A percentile compares a stretch with the other conserved stretches of the same genome.
phyloP scores from a whole-genome alignment of 805 yeast species.

The Yamadazyma phyllophila region DNA sequence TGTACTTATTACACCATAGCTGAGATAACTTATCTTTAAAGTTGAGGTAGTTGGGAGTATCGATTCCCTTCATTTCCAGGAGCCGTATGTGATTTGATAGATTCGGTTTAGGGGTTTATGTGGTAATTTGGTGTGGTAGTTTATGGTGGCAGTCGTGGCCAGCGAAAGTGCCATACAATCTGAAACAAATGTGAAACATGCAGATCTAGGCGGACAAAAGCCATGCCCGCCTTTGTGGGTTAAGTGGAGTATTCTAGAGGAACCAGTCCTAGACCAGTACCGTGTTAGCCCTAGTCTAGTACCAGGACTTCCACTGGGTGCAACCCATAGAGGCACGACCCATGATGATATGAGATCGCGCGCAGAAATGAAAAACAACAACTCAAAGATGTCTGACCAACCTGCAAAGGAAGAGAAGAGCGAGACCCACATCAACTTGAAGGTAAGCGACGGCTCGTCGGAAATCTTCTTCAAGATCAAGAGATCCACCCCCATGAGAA shows the following conservation, averaged over 20 bases:
- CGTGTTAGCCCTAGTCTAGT: background rate
- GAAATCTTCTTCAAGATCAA: slow-evolving; percentile 96
- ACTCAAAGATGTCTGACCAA: slow-evolving; percentile 21
- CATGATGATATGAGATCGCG: too few species aligned
- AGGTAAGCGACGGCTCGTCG: slow-evolving; percentile 89
- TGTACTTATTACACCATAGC: slow-evolving; percentile 62
- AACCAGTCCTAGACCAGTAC: background rate
- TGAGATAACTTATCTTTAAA: slow-evolving; percentile 48
- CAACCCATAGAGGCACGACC: too few species aligned
- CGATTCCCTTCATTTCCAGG: too few species aligned
- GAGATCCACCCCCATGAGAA: slow-evolving; percentile 84
- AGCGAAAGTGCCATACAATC: slow-evolving; percentile 1
- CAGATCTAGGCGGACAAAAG: background rate
- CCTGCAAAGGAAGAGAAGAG: slow-evolving; percentile 44
- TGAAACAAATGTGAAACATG: slow-evolving; percentile 1
- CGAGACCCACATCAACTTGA: slow-evolving; percentile 75
- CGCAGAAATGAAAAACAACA: background rate
- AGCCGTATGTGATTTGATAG: background rate
- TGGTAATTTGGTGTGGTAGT: background rate
- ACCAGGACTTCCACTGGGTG: too few species aligned
- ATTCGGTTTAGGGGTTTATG: background rate
- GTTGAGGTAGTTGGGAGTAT: slow-evolving; percentile 13
- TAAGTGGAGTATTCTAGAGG: too few species aligned
- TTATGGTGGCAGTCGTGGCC: background rate
- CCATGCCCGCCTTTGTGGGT: too few species aligned